phyloP scores from a whole-genome alignment of 2,329 filamentous ascomycete species.

The Botrytis hyacinthi region DNA sequence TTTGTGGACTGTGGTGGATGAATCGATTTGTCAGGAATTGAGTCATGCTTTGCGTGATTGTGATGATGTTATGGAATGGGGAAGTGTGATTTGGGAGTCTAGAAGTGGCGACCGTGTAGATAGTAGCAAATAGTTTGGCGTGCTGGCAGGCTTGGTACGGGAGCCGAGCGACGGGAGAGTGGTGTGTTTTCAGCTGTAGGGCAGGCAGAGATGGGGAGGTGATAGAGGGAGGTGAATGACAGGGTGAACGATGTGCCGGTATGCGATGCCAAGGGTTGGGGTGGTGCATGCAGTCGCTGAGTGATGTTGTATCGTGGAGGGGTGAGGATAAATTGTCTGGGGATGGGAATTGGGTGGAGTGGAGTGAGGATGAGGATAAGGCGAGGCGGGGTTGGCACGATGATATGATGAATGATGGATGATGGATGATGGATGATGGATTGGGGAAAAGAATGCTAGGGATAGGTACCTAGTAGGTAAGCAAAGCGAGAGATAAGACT shows the following conservation, averaged over 20 bases:
- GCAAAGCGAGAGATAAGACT: slow-evolving; percentile 17
- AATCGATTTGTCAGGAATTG: neutral
- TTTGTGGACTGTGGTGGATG: neutral
- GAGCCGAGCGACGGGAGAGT: neutral
- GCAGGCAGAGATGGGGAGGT: neutral
- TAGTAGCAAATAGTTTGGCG: neutral
- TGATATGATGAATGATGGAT: neutral
- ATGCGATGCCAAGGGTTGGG: slow-evolving; percentile 1
- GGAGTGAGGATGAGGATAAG: neutral
- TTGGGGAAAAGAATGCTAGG: neutral
- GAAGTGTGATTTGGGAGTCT: neutral
- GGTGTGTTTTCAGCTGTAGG: slow-evolving; percentile 5
- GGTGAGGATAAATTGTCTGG: neutral
- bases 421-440: too few relatives aligned
- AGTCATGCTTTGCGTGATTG: neutral
- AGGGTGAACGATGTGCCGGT: neutral
- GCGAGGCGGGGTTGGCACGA: neutral
- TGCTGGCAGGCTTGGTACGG: slow-evolving; percentile 10
- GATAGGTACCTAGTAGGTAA: neutral
- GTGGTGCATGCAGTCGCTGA: slow-evolving; percentile 1
- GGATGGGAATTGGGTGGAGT: neutral
- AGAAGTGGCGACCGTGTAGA: neutral
- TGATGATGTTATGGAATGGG: neutral
- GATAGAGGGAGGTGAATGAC: neutral
- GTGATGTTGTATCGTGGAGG: neutral